Evolutionary conservation across 495 filamentous ascomycete species (phyloP), one percentile per base, ranked within the genome.

Genomic region (Penicillium goetzii): DNA sequence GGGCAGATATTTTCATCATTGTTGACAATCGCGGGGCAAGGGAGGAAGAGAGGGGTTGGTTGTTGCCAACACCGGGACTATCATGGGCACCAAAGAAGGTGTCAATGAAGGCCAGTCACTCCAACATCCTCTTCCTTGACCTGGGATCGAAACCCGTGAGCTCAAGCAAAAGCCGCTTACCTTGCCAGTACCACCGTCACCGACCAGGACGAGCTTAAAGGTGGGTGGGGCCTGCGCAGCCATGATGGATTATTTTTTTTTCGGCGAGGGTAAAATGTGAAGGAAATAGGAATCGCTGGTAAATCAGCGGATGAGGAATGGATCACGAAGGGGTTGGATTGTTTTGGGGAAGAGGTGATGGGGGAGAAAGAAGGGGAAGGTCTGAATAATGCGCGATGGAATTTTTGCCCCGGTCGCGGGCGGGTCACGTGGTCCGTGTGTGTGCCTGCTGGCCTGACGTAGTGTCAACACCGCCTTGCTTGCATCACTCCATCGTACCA

Each of bases 121-220:
- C 30, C 34, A 30, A 61, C 8, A 52, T 45, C 17, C 15, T 23
- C 43, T 51, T 47, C 56, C 45, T 51, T 25, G 58, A 47, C 63
- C 58, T 40, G 41, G 25, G 50, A 65, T 52, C 41, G 40, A 60
- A 32, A 23, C 41, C 57, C 45, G 17, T 11, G 25, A 51, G 51
- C 60, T 62, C 60, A 61, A 61, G 54, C 19, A 12, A 23, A 36
- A 47, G 50, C 25, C 55, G 84, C 86, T 78, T 82, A 96, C 96
- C 92, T 99, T 99, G 82, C 96, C 96, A 76, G 96, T 99, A 85
- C 96, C 96, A 84, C 96, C 96, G 80, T 99, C 96, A 78, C 96
- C 96, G 75, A 99, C 96, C 75, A 99, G 92, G 70, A 99, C 96
- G 74, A 99, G 90, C 92, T 99, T 99, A 87, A 99, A 98, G 74